Evolutionary conservation across 2,329 filamentous ascomycete species (phyloP).

Genomic region (Albophoma yamanashiensis): DNA sequence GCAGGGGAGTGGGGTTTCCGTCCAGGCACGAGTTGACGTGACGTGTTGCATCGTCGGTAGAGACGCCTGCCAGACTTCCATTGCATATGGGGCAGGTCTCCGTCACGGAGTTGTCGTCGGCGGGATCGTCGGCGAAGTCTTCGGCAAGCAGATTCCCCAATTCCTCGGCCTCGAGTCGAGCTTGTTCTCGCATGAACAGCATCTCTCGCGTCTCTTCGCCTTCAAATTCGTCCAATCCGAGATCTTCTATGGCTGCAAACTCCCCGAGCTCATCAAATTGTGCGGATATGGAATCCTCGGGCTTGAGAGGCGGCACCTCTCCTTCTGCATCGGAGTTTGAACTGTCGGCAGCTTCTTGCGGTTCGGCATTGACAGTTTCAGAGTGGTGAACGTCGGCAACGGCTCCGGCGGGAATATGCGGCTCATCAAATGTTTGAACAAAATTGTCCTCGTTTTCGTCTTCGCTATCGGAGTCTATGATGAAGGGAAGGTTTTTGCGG

Average conservation of each 20-base stretch:
- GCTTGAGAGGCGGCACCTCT: not conserved
- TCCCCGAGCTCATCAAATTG: conserved; percentile 25
- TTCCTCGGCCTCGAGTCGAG: conserved; percentile 51
- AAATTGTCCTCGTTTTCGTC: conserved; percentile 14
- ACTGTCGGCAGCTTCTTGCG: not conserved
- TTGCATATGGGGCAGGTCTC: conserved; percentile 69
- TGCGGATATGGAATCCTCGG: conserved; percentile 15
- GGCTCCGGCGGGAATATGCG: not conserved
- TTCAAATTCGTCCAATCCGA: conserved; percentile 37
- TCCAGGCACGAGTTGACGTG: conserved; percentile 95
- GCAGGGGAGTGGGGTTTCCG: conserved; percentile 57
- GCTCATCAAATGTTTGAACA: not conserved
- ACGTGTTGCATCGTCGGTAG: conserved; percentile 56
- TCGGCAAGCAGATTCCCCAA: conserved; percentile 27
- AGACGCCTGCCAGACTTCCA: conserved; percentile 47
- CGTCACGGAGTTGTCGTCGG: conserved; percentile 19
- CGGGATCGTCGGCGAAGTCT: conserved; percentile 20
- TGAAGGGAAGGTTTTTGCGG: conserved; percentile 40
- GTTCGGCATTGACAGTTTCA: not conserved
- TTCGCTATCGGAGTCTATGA: conserved; percentile 57
- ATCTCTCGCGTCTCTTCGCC: conserved; percentile 57
- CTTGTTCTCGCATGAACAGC: conserved; percentile 68
- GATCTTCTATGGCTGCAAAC: conserved; percentile 41
- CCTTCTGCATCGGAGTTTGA: not conserved
- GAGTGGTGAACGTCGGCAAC: not conserved